phyloP scores from a whole-genome alignment of 768 basidiomycete genomes.

The Leccinum fibrillosum region DNA sequence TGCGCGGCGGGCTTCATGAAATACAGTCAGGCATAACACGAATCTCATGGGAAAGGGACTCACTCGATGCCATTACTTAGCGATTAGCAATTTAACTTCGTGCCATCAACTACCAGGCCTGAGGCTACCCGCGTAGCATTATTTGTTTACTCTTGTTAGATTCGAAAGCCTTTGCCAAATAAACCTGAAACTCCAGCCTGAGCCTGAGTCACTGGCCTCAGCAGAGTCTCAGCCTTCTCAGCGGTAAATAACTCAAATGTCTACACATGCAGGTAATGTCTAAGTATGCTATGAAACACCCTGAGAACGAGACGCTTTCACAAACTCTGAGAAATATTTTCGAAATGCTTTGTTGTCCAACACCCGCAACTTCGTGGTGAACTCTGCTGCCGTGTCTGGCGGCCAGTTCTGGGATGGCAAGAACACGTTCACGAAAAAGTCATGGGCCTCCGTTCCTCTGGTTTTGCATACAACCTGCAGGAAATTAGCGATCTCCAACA shows the following conservation, averaged over 20 bases:
- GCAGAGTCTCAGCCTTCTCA: background rate
- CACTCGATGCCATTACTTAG: slow-evolving; percentile 30
- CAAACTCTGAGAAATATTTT: slow-evolving; percentile 85
- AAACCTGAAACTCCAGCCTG: slow-evolving; percentile 9
- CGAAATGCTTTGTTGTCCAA: slow-evolving; percentile 74
- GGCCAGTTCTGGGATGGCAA: slow-evolving; percentile 92
- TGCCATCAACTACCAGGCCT: slow-evolving; percentile 12
- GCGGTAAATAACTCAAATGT: background rate
- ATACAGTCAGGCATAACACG: slow-evolving; percentile 12
- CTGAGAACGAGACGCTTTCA: slow-evolving; percentile 63
- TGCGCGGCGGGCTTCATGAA: slow-evolving; percentile 25
- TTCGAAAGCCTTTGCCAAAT: slow-evolving; percentile 32
- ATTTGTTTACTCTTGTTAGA: slow-evolving; percentile 33
- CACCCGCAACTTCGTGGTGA: slow-evolving; percentile 71
- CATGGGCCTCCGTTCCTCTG: slow-evolving; percentile 77
- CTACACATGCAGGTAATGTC: slow-evolving; percentile 5
- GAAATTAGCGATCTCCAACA: slow-evolving; percentile 86
- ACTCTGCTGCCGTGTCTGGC: slow-evolving; percentile 68
- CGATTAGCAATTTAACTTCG: slow-evolving; percentile 8
- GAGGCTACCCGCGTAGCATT: slow-evolving; percentile 7
- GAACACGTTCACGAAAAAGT: slow-evolving; percentile 74
- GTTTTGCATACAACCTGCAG: slow-evolving; percentile 75
- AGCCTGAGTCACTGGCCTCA: background rate
- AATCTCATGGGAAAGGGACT: slow-evolving; percentile 3
- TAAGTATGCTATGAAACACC: slow-evolving; percentile 43